Percentiles rank a stretch among this genome's conserved stretches.
Conservation (phyloP, 257 asterid genomes). For the Primulina tabacum region DNA sequence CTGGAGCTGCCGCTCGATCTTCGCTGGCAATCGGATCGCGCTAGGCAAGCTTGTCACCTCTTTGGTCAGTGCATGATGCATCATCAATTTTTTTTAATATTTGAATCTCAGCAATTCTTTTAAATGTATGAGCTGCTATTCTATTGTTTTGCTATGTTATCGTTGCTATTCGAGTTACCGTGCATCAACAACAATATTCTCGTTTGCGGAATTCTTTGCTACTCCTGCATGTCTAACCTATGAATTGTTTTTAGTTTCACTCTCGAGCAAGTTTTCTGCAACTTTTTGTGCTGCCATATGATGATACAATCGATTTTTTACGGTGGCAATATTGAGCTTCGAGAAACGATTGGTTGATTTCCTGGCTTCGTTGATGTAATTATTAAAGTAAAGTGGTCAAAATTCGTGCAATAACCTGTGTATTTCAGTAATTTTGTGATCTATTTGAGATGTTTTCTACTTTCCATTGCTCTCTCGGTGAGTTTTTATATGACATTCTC, state of each 20-base stretch:
- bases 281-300: neutral
- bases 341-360: neutral
- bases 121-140: neutral
- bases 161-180: neutral
- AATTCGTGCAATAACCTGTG: too few species aligned
- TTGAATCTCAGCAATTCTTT: neutral
- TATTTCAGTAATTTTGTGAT: neutral
- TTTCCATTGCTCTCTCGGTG: neutral
- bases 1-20: slow-evolving; percentile 84
- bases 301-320: neutral
- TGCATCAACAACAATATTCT: neutral
- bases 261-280: neutral
- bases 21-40: slow-evolving; percentile 75
- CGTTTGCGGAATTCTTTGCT: neutral
- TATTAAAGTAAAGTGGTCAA: neutral
- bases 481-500: neutral
- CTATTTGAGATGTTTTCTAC: neutral
- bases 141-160: neutral
- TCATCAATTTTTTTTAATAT: neutral
- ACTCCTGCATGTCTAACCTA: neutral
- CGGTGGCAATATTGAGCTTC: neutral
- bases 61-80: slow-evolving; percentile 61
- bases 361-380: neutral
- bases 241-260: neutral
- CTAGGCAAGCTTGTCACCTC: slow-evolving; percentile 66